Conservation (phyloP, 75 land plant genomes). For the Adiantum capillusveneris region DNA sequence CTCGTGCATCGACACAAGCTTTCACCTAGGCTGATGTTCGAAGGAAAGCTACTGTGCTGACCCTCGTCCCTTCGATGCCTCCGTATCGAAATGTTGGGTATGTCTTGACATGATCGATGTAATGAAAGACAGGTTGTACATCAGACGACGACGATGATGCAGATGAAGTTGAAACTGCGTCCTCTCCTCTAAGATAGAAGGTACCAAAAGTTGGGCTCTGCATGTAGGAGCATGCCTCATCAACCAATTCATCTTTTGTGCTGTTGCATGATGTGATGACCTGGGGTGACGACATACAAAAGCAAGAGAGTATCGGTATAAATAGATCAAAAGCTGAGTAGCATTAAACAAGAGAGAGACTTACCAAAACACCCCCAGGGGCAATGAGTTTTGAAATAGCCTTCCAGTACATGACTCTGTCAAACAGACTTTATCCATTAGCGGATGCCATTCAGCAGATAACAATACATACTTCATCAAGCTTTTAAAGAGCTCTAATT, state of each 20-base stretch:
- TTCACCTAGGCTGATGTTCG: constrained; percentile 14
- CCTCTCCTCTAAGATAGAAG: constrained; percentile 6
- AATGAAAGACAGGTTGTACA: constrained; percentile 36
- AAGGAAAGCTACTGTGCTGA: constrained; percentile 84
- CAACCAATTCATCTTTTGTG: constrained; percentile 90
- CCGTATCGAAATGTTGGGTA: constrained; percentile 93
- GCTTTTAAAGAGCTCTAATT: too few relatives aligned
- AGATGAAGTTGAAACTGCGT: constrained; percentile 1
- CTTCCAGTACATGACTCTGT: constrained; percentile 91
- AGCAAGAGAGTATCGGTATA: not conserved
- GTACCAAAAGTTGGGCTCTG: constrained; percentile 15
- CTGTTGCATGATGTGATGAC: constrained; percentile 90
- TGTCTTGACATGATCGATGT: constrained; percentile 68
- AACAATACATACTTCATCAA: too few relatives aligned
- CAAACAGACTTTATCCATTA: not conserved
- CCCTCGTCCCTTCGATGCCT: constrained; percentile 81
- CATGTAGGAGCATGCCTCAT: constrained; percentile 59
- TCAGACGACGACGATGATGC: constrained; percentile 19
- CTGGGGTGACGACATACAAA: constrained; percentile 21
- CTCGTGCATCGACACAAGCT: constrained; percentile 40
- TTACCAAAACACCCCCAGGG: constrained; percentile 82
- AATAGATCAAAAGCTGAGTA: too few relatives aligned
- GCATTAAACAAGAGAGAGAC: too few relatives aligned
- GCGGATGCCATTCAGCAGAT: too few relatives aligned
- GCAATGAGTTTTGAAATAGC: constrained; percentile 67